phyloP scores from a whole-genome alignment of 139 green algal genomes.

The Bryopsis sp. region DNA sequence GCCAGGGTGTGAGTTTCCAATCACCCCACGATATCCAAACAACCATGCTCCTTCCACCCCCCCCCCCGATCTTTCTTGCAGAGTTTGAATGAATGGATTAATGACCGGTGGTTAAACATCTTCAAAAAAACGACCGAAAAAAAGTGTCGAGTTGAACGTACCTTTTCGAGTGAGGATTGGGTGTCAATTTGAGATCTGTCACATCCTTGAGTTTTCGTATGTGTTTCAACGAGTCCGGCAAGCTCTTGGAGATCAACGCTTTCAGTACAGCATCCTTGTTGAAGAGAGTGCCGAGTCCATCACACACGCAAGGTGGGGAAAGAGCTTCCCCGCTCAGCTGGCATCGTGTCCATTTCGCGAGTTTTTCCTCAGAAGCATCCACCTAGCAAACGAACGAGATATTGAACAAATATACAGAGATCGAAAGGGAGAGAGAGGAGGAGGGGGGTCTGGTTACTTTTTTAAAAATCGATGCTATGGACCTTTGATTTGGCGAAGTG shows the following conservation, averaged over 20 bases:
- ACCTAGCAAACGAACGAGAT: slow-evolving; percentile 14
- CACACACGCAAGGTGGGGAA: slow-evolving; percentile 52
- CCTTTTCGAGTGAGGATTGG: neutral
- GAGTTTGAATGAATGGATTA: too few relatives aligned
- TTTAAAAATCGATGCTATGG: too few relatives aligned
- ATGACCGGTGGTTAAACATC: too few relatives aligned
- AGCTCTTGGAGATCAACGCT: slow-evolving; percentile 52
- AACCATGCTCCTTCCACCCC: too few relatives aligned
- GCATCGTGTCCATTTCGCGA: slow-evolving; percentile 58
- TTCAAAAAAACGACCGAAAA: too few relatives aligned
- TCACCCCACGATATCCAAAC: too few relatives aligned
- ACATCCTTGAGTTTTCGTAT: slow-evolving; percentile 62
- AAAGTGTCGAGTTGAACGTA: too few relatives aligned
- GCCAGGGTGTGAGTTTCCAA: too few relatives aligned
- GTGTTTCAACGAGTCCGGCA: slow-evolving; percentile 53
- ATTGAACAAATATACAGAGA: neutral
- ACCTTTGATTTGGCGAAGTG: too few relatives aligned
- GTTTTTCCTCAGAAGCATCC: slow-evolving; percentile 6
- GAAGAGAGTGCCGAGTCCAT: slow-evolving; percentile 65
- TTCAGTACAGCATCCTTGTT: slow-evolving; percentile 45
- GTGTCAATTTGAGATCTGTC: slow-evolving; percentile 48
- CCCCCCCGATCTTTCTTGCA: too few relatives aligned
- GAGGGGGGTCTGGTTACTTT: too few relatives aligned
- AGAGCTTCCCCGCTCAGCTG: slow-evolving; percentile 59
- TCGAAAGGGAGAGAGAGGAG: too few relatives aligned